Base-by-base conservation (phyloP, 2,329 filamentous ascomycete genomes). In the Thielaviopsis punctulata region DNA sequence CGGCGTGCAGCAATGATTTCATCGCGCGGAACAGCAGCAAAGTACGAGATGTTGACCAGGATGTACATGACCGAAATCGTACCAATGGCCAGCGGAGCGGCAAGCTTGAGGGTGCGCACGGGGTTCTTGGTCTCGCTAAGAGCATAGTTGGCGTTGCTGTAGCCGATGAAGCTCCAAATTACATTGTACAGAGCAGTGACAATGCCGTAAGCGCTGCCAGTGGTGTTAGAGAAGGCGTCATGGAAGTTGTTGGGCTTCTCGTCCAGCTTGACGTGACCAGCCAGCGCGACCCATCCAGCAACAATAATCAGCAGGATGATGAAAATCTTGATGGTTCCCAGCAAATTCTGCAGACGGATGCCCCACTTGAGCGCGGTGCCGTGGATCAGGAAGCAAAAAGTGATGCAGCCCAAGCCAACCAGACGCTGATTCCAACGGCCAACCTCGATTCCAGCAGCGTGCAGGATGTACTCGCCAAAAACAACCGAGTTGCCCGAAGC, bases 41-140 rank as follows among this genome's bases (percentile, higher is more conserved):
- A 82, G 63, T 82, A 82, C 1, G 79, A 76, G 1, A 82, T 71
- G 57, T 82, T 82, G 48, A 77, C 77, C 12, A 82, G 68, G 7
- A 81, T 67, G 59, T 82, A 82, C 0, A 82, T 68, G 2, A 79
- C 67, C 7, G 39, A 41, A 4, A 51, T n/a, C 0, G 76, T 78
- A 3, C 77, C 75, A 6, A 70, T 72, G 1, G 77, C 77, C 0
- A 80, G 60, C 0, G 77, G 77, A 0, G 75, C 75, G 1, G 76
- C 77, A 51, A 79, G 65, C 0, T 68, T 60, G 4, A 79, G 67
- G 0, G 76, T 79, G 58, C 70, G 71, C 25, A 66, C 68, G 0
- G 75, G 75, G 45, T 75, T 69, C 57, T 71, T 74, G 30, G 80
- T 64, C 59, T 82, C 77, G 54, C 71, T 66, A 2, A 80, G 63